Percentiles rank a stretch among this genome's conserved stretches.
phyloP scores from a whole-genome alignment of 345 rosid species.

The Acer negundo region DNA sequence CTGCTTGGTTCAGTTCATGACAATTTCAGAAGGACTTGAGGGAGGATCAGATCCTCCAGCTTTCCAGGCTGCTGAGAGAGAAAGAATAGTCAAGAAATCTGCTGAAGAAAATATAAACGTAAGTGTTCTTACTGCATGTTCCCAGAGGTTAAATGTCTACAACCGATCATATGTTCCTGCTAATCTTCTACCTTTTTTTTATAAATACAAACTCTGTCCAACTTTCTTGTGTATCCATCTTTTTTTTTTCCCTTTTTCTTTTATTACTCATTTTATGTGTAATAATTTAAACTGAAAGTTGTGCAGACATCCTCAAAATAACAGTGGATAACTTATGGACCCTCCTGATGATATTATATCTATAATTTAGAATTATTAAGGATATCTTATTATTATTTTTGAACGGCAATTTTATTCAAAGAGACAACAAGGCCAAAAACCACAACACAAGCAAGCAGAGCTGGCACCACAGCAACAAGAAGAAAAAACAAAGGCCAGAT shows the following conservation, averaged over 20 bases:
- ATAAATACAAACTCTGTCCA: not conserved
- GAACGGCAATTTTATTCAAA: too few species aligned
- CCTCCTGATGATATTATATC: not conserved
- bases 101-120: constrained; percentile 39
- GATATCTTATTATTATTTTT: too few species aligned
- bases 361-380: too few species aligned
- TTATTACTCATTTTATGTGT: too few species aligned
- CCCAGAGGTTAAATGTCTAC: constrained; percentile 10
- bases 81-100: constrained; percentile 53
- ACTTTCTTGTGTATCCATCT: constrained; percentile 9
- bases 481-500: too few species aligned
- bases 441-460: too few species aligned
- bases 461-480: too few species aligned
- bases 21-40: constrained; percentile 72
- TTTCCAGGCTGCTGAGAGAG: constrained; percentile 79
- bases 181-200: not conserved
- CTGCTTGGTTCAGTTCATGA: constrained; percentile 50
- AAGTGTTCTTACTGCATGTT: constrained; percentile 28
- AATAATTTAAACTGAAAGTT: too few species aligned
- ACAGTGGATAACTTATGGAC: not conserved
- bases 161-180: constrained; percentile 11
- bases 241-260: too few species aligned
- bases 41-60: constrained; percentile 96
- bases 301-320: not conserved
- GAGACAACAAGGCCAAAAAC: too few species aligned